Base-by-base conservation (phyloP, 108 stramenopile genomes). In the Stephanodiscus minutulus region DNA sequence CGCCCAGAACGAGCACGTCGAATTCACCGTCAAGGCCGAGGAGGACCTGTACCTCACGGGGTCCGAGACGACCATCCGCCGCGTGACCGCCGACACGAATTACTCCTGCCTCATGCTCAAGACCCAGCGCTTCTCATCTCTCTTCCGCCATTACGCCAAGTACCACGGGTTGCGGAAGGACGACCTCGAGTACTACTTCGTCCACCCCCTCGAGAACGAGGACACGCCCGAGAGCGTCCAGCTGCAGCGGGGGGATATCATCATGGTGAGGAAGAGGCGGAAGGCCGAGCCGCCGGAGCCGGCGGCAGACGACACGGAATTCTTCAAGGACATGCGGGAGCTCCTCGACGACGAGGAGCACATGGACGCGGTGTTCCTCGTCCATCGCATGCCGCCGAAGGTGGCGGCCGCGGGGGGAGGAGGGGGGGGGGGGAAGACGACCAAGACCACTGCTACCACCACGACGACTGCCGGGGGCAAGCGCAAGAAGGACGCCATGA, bases 141-240 rank as follows among this genome's bases (percentile, higher is more conserved):
- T 98, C 6, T 98, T 99, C 67, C 96, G 97, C 28, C 98, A 99
- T 80, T 99, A 99, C 74, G 98, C 97, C 60, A 99, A 99, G 74
- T 98, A 99, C 79, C 96, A 99, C 73, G 98, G 98, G 12, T 67
- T 99, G 53, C 72, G 96, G 31, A 99, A 99, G 80, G 98, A 99
- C 52, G 96, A 96, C 71, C 70, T 98, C 20, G 97, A 96, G 59
- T 98, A 96, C 63, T 97, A 92, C 75, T 98, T 98, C 75, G 96
- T 96, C 47, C 93, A 96, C 64, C 87, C 89, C 55, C 76, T 98
- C 28, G 95, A 94, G 83, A 93, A 95, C 63, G 96, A 97, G 57
- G 93, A 94, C 64, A 96, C 96, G 17, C 96, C 96, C 24, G 93
- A 94, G 64, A 79, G 85, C 31, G 96, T 96, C 11, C 96, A 96